phyloP scores from a whole-genome alignment of 768 basidiomycete genomes.

The Agrocybe pediades region DNA sequence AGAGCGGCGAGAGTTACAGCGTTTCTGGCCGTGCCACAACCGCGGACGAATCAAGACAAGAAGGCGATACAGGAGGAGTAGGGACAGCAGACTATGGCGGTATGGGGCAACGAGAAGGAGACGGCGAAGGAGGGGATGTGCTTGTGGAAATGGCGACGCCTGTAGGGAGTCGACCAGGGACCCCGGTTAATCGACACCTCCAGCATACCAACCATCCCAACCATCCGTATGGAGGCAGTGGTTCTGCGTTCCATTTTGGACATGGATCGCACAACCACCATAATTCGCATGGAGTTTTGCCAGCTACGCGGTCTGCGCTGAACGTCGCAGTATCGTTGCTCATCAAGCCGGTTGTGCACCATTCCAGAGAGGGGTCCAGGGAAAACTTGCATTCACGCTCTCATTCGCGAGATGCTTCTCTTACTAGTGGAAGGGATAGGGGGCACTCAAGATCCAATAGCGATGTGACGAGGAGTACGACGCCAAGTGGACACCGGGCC shows the following conservation, averaged over 20 bases:
- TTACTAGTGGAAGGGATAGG: background rate
- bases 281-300: slow-evolving; percentile 1
- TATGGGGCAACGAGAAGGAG: background rate
- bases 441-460: slow-evolving; percentile 43
- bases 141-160: slow-evolving; percentile 1
- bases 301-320: slow-evolving; percentile 39
- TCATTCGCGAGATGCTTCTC: slow-evolving; percentile 3
- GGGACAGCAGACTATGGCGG: background rate
- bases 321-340: slow-evolving; percentile 45
- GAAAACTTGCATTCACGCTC: slow-evolving; percentile 35
- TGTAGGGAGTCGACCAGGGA: background rate
- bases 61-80: background rate
- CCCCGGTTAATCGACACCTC: too few relatives aligned
- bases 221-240: background rate
- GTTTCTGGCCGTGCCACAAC: background rate
- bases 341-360: too few relatives aligned
- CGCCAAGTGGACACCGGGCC: background rate
- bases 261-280: background rate
- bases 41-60: background rate
- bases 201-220: slow-evolving; percentile 12
- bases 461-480: slow-evolving; percentile 26
- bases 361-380: too few relatives aligned
- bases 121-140: background rate
- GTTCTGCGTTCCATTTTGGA: background rate
- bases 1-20: background rate